A percentile compares a stretch with the other conserved stretches of the same genome.
Conservation (phyloP, 164 flowering plant species). For the Liquidambar formosana region DNA sequence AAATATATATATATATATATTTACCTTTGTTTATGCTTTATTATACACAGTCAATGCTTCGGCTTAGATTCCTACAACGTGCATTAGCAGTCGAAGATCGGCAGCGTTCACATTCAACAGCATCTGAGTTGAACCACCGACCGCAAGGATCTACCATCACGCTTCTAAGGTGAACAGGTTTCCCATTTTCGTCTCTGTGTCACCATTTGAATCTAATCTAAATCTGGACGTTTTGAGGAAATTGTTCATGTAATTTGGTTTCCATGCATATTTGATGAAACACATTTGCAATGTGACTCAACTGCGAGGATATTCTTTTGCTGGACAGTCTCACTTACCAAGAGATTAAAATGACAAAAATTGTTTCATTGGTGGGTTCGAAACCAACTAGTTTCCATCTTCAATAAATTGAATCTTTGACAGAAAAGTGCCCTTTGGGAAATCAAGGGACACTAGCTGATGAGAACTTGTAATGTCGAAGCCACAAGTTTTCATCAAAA, state of each 20-base stretch:
- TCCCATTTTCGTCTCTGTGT: background rate
- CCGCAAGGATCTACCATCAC: conserved; percentile 31
- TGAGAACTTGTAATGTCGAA: too few relatives aligned
- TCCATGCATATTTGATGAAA: background rate
- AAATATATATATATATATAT: too few relatives aligned
- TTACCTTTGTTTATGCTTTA: background rate
- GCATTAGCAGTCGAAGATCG: conserved; percentile 37
- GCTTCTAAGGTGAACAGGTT: conserved; percentile 37
- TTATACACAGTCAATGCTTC: conserved; percentile 61
- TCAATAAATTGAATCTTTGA: too few relatives aligned
- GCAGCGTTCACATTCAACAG: conserved; percentile 16
- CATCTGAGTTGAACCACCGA: conserved; percentile 22
- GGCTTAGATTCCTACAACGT: conserved; percentile 48
- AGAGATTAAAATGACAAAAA: background rate
- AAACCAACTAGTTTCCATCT: too few relatives aligned
- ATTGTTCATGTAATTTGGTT: background rate
- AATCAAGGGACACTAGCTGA: too few relatives aligned
- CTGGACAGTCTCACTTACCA: background rate
- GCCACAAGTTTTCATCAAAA: too few relatives aligned
- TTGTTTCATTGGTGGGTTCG: too few relatives aligned
- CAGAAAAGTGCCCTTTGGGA: too few relatives aligned
- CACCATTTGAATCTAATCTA: too few relatives aligned
- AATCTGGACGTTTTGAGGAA: background rate
- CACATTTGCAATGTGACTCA: background rate
- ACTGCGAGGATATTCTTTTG: background rate